Percentiles rank a stretch among this genome's conserved stretches.
Conservation (phyloP, 2,329 filamentous ascomycete genomes). For the Tothia fuscella region DNA sequence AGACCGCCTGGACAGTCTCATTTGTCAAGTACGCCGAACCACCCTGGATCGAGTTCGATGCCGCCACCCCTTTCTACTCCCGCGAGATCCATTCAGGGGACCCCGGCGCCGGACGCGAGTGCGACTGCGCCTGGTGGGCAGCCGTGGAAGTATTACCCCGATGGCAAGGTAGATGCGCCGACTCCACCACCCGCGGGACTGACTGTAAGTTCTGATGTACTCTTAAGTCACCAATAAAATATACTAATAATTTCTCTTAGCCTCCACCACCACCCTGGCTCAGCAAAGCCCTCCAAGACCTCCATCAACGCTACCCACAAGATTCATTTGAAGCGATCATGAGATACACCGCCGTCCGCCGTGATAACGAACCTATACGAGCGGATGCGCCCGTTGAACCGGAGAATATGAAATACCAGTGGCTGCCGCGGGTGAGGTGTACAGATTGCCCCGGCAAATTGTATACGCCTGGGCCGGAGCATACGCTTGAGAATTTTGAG, state of each 20-base stretch:
- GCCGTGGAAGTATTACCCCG: conserved; percentile 23
- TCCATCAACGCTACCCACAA: conserved; percentile 59
- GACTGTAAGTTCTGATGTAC: conserved; percentile 32
- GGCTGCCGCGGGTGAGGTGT: conserved; percentile 80
- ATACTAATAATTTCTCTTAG: conserved; percentile 1
- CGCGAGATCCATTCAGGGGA: conserved; percentile 14
- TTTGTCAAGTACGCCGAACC: conserved; percentile 33
- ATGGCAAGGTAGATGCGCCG: conserved; percentile 55
- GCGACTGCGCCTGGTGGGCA: conserved; percentile 21
- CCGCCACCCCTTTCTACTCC: conserved; percentile 29
- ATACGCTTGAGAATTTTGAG: conserved; percentile 81
- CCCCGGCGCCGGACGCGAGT: conserved; percentile 23
- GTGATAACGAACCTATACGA: conserved; percentile 26
- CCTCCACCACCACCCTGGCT: conserved; percentile 74
- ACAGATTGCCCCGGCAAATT: conserved; percentile 87
- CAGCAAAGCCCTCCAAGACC: conserved; percentile 54
- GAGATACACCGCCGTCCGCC: conserved; percentile 74
- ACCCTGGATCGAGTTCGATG: conserved; percentile 35
- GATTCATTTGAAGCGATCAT: conserved; percentile 84
- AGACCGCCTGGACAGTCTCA: conserved; percentile 23
- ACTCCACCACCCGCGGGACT: conserved; percentile 47
- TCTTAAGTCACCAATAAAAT: not conserved
- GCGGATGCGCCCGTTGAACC: conserved; percentile 50
- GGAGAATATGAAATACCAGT: conserved; percentile 62
- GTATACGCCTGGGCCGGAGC: conserved; percentile 80